phyloP scores from a whole-genome alignment of 2,329 filamentous ascomycete species.

The Bipolaris zeicola region DNA sequence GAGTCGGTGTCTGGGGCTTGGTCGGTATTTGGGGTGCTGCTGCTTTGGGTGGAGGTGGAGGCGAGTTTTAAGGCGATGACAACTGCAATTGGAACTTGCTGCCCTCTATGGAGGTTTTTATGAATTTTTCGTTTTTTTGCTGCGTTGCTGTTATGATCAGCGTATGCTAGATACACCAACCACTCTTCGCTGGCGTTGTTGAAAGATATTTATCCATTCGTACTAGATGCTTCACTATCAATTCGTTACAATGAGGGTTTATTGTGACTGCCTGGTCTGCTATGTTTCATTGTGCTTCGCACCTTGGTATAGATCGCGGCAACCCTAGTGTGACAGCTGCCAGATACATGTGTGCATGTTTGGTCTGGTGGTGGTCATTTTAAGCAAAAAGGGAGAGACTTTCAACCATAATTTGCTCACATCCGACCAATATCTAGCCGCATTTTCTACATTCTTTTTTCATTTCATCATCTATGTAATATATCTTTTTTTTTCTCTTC shows the following conservation, averaged over 20 bases:
- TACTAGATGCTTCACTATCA: neutral
- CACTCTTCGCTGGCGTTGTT: constrained; percentile 4
- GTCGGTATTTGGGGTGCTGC: constrained; percentile 75
- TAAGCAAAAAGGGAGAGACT: too few relatives aligned
- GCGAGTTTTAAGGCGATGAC: constrained; percentile 39
- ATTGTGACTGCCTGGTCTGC: neutral
- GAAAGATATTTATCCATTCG: neutral
- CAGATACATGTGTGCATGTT: neutral
- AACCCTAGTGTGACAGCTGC: neutral
- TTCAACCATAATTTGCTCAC: too few relatives aligned
- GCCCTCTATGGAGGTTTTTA: too few relatives aligned
- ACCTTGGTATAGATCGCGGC: neutral
- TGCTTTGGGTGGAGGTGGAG: constrained; percentile 55
- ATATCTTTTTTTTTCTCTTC: too few relatives aligned
- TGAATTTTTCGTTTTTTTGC: neutral
- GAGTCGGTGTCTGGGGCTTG: constrained; percentile 77
- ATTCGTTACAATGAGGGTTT: too few relatives aligned
- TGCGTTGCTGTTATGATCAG: neutral
- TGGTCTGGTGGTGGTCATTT: too few relatives aligned
- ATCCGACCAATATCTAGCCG: too few relatives aligned
- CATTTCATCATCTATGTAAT: too few relatives aligned
- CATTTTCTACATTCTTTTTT: too few relatives aligned
- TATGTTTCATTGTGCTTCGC: neutral
- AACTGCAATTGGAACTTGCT: too few relatives aligned
- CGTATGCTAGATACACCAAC: constrained; percentile 10